phyloP scores from a whole-genome alignment of 768 basidiomycete species.

The Rhizopogon sp. region DNA sequence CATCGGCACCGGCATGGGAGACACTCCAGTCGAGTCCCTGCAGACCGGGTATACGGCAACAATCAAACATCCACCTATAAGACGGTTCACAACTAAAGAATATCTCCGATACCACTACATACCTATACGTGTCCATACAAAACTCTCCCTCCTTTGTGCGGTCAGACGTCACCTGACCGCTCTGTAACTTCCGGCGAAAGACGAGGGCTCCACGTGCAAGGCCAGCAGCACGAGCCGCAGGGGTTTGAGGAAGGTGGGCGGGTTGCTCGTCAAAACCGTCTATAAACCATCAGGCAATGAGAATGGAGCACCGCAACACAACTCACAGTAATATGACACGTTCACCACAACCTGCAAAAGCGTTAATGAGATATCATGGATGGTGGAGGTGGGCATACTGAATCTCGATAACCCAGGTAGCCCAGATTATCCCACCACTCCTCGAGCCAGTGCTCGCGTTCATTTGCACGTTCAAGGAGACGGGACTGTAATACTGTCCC shows the following conservation, averaged over 20 bases:
- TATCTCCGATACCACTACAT: constrained; percentile 5
- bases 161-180: constrained; percentile 62
- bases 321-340: constrained; percentile 89
- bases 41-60: constrained; percentile 72
- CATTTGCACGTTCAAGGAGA: constrained; percentile 49
- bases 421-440: constrained; percentile 91
- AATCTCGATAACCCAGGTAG: constrained; percentile 84
- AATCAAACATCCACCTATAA: constrained; percentile 88
- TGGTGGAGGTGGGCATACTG: constrained; percentile 40
- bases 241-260: constrained; percentile 48
- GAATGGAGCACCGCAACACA: background rate
- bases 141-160: constrained; percentile 61
- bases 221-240: constrained; percentile 64
- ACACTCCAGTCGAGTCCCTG: constrained; percentile 76
- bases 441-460: constrained; percentile 78
- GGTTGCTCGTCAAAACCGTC: constrained; percentile 78
- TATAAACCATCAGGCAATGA: constrained; percentile 23
- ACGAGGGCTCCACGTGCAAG: constrained; percentile 68
- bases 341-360: constrained; percentile 69
- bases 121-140: constrained; percentile 89
- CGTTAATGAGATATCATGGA: constrained; percentile 1
- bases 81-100: background rate
- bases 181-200: constrained; percentile 66
- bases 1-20: constrained; percentile 50
- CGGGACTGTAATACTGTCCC: constrained; percentile 60